Base-by-base conservation (phyloP, 768 basidiomycete genomes). In the Paxillus involutus region DNA sequence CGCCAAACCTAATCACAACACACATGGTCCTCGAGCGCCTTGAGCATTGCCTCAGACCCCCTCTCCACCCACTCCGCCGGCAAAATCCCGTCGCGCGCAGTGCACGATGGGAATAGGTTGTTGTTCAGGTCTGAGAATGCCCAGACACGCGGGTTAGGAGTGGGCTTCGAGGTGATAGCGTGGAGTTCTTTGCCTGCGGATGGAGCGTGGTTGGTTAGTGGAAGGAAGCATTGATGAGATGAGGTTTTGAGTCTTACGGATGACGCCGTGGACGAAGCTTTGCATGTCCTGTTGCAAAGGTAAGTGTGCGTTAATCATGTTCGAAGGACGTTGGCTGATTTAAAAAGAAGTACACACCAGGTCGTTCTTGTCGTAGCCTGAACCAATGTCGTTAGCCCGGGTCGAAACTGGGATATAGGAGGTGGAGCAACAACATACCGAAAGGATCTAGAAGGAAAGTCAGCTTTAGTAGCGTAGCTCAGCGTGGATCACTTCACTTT, bases 321-420 rank as follows among this genome's bases (percentile, higher is more conserved):
- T 33, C 7, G 6, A 16, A 35, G 19, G 10, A 7, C 6, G 9
- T 13, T 9, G 2, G 42, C 7, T n/a, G 26, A 43, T 44, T 21
- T 17, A 10, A n/a, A 19, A 14, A 48, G 47, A 24, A 11, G 14
- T 17, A 68, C 78, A 53, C 57, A 84, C 81, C 52, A 88, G 75
- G 60, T 88, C 86, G 63, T 88, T 88, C 68, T 82, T 86, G 70
- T 86, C 86, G 60, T 88, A 88, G 43, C 85, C 71, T 71, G 4
- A 49, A 35, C n/a, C 24, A 30, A 9, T 30, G 16, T 26, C 16
- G 6, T 41, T 39, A 35, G n/a, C 1, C 29, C 29, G 5, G 6
- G 16, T 48, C 13, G 26, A 16, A 55, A 19, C 44, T 44, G 26
- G 21, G 6, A 49, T 16, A 2, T 30, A 32, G n/a, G 17, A 32